Conservation (phyloP, 805 yeast genomes). For the Maudiozyma saulgeensis region DNA sequence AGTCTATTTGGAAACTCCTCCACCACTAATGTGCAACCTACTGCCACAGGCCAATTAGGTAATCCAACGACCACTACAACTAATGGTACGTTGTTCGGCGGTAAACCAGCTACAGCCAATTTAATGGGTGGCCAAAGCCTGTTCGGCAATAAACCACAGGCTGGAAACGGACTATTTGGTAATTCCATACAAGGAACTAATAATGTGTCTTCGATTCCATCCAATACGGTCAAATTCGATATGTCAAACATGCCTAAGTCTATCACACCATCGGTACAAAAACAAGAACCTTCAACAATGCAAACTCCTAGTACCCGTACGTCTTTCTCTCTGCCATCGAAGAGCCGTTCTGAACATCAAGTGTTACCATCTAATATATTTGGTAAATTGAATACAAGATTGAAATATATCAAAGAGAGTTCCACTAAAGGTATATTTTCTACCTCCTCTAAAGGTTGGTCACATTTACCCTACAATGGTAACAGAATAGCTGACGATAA, state of each 20-base stretch:
- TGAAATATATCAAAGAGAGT: conserved; percentile 20
- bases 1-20: conserved; percentile 1
- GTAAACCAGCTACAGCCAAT: not conserved
- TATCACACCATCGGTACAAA: conserved; percentile 27
- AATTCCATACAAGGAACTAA: not conserved
- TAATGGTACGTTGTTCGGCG: conserved; percentile 11
- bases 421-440: conserved; percentile 32
- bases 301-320: conserved; percentile 2
- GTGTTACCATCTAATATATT: conserved; percentile 25
- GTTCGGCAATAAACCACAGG: conserved; percentile 9
- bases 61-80: not conserved
- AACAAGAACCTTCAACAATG: not conserved
- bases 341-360: conserved; percentile 10
- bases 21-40: not conserved
- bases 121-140: conserved; percentile 4
- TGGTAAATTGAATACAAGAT: conserved; percentile 30
- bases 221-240: conserved; percentile 26
- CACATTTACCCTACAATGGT: not conserved
- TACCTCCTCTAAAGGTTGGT: conserved; percentile 15
- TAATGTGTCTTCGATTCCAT: conserved; percentile 9
- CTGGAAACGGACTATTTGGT: conserved; percentile 7
- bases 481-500: not conserved
- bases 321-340: conserved; percentile 14
- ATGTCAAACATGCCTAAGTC: conserved; percentile 33
- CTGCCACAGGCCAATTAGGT: not conserved